A percentile compares a stretch with the other conserved stretches of the same genome.
phyloP scores from a whole-genome alignment of 495 filamentous ascomycete species.

The Lophiostoma macrostomum region DNA sequence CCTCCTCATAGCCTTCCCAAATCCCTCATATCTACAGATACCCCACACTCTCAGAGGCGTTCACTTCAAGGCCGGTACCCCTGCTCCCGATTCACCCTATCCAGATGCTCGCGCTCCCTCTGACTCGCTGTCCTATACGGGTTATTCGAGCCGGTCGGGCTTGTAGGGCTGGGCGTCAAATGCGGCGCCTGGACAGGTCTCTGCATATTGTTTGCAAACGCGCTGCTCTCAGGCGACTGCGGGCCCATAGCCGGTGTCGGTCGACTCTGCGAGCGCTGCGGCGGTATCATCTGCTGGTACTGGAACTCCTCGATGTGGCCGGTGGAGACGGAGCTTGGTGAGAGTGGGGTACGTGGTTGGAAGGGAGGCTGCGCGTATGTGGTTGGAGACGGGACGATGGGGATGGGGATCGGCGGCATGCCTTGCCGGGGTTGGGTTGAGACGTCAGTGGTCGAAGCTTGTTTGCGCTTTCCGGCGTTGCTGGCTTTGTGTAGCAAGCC shows the following conservation, averaged over 20 bases:
- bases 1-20: no score
- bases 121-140: conserved; percentile 1
- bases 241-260: neutral
- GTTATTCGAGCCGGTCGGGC: conserved; percentile 7
- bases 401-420: conserved; percentile 30
- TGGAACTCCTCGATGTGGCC: conserved; percentile 21
- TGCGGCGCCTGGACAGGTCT: conserved; percentile 12
- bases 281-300: conserved; percentile 23
- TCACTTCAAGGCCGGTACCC: neutral
- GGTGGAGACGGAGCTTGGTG: conserved; percentile 23
- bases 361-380: conserved; percentile 20
- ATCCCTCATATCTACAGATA: no score
- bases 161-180: neutral
- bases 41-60: no score
- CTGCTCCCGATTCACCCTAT: neutral
- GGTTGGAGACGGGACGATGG: conserved; percentile 15
- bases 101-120: neutral
- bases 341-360: conserved; percentile 3
- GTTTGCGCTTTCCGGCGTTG: conserved; percentile 27
- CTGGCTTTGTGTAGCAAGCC: conserved; percentile 29
- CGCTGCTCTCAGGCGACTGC: conserved; percentile 5
- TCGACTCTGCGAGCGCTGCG: conserved; percentile 7
- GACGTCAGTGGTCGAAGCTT: conserved; percentile 6
- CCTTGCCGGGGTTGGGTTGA: conserved; percentile 13
- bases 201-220: conserved; percentile 14